Evolutionary conservation across 352 stramenopile genomes (phyloP), one percentile per base, ranked within the genome.

Genomic region (Saprolegnia diclina): DNA sequence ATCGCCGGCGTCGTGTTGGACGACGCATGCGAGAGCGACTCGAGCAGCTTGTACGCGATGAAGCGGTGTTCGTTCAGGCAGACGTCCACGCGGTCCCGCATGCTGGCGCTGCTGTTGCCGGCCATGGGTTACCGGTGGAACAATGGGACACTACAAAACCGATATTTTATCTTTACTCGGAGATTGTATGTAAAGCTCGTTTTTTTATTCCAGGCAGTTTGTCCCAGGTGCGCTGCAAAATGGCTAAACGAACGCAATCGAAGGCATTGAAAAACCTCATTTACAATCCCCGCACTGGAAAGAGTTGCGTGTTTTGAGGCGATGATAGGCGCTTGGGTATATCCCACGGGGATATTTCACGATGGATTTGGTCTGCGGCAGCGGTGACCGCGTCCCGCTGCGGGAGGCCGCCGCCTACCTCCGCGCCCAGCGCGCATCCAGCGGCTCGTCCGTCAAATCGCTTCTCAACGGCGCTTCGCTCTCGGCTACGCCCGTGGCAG

Each of bases 11-110:
- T 91, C 71, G 91, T 91, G 9, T 83, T 91, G 21, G 85, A 90
- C 14, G 81, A 85, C 10, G 85, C 81, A 6, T 80, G 82, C 71
- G 80, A 79, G 18, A 93, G 78, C 32, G 83, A 87, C 73, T 93
- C 85, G 42, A 93, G 79, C 35, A 93, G 74, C 72, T 93, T 93
- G 16, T 84, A 91, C 59, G 90, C 83, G 22, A 93, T 73, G 72
- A 90, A 93, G 56, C 85, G 83, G 75, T 93, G 85, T 75, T 91
- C 85, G 64, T 93, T 82, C 55, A 93, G 74, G 59, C 74, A 77
- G 50, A 90, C 75, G 70, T 90, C 81, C 48, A 90, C 82, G 55
- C 90, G 76, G 26, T 93, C 83, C 11, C 80, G 80, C 24, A 93
- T 83, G 42, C 42, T 48, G 13, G 52, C 46, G 24, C 24, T 40